A percentile compares a stretch with the other conserved stretches of the same genome.
These are phyloP conservation scores for Fragilaria crotonensis DNA, from an alignment of 108 stramenopile species.

Conservation along the genomic window DNA sequence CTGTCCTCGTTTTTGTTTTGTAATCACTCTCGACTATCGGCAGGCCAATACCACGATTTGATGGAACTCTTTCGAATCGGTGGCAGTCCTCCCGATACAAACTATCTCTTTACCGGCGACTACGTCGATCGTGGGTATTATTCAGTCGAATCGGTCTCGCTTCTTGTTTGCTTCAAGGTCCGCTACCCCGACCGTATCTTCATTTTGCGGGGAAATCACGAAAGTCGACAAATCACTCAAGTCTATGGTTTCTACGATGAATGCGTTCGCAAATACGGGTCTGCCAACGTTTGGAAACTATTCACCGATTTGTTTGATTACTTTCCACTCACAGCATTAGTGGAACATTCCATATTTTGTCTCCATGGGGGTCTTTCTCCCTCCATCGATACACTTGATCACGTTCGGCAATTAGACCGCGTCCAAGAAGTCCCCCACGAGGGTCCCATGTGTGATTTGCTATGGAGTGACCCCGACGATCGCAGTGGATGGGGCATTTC, in stretches of 20 bases:
- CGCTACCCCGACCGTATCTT: slow-evolving; percentile 90
- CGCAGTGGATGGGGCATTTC: slow-evolving; percentile 94
- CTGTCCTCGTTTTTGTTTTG: too few relatives aligned
- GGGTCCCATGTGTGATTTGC: slow-evolving; percentile 96
- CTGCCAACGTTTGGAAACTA: slow-evolving; percentile 95
- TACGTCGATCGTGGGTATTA: slow-evolving; percentile 98
- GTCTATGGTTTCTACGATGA: slow-evolving; percentile 99
- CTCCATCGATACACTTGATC: slow-evolving; percentile 91
- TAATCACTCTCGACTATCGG: too few relatives aligned
- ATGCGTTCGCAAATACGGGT: slow-evolving; percentile 97
- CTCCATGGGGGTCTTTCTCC: slow-evolving; percentile 96
- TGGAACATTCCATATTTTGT: slow-evolving; percentile 93
- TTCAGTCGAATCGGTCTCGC: slow-evolving; percentile 92
- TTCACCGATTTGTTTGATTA: slow-evolving; percentile 97
- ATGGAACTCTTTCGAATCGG: slow-evolving; percentile 92
- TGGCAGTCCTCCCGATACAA: slow-evolving; percentile 93
- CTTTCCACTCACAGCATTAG: slow-evolving; percentile 91
- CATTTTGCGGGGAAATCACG: slow-evolving; percentile 93
- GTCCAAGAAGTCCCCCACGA: slow-evolving; percentile 97
- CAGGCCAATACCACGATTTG: slow-evolving; percentile 88
- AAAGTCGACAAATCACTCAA: slow-evolving; percentile 92
- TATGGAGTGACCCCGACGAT: slow-evolving; percentile 98
- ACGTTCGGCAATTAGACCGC: slow-evolving; percentile 92
- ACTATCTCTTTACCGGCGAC: slow-evolving; percentile 99
- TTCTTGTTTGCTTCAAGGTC: slow-evolving; percentile 94